phyloP scores from a whole-genome alignment of 345 rosid genomes.

The Eucalyptus camaldulensis region DNA sequence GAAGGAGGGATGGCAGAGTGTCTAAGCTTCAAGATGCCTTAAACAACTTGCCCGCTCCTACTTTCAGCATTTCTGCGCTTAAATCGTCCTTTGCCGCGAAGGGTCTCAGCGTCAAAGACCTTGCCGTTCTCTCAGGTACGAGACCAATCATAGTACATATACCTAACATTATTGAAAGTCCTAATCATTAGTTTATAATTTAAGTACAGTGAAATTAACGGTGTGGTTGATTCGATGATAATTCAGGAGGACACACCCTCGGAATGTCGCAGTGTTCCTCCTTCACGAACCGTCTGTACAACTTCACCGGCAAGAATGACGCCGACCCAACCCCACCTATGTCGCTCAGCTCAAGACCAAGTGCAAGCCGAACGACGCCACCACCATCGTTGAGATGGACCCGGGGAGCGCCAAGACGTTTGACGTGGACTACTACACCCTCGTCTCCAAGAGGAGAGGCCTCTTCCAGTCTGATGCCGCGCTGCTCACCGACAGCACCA shows the following conservation, averaged over 20 bases:
- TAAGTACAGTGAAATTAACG: background rate
- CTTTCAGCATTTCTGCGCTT: conserved; percentile 17
- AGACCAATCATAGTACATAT: background rate
- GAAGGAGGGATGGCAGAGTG: conserved; percentile 53
- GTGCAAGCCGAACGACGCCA: conserved; percentile 32
- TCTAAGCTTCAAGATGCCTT: conserved; percentile 12
- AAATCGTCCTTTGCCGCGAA: conserved; percentile 6
- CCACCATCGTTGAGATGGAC: conserved; percentile 53
- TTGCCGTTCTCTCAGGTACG: conserved; percentile 49
- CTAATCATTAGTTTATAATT: background rate
- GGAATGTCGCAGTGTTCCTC: conserved; percentile 54
- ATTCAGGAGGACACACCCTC: conserved; percentile 47
- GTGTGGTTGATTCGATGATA: background rate
- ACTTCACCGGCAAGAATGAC: conserved; percentile 56
- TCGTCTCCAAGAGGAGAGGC: conserved; percentile 46
- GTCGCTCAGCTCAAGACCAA: conserved; percentile 8
- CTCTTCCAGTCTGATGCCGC: conserved; percentile 57
- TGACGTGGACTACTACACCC: conserved; percentile 30
- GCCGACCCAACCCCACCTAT: conserved; percentile 27
- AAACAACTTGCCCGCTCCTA: conserved; percentile 19
- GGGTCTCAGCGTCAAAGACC: conserved; percentile 39
- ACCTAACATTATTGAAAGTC: background rate
- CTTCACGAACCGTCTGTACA: conserved; percentile 38
- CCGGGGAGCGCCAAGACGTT: conserved; percentile 56
- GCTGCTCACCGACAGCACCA: conserved; percentile 28